phyloP scores from a whole-genome alignment of 805 yeast species.

The Suhomyces vadensis region DNA sequence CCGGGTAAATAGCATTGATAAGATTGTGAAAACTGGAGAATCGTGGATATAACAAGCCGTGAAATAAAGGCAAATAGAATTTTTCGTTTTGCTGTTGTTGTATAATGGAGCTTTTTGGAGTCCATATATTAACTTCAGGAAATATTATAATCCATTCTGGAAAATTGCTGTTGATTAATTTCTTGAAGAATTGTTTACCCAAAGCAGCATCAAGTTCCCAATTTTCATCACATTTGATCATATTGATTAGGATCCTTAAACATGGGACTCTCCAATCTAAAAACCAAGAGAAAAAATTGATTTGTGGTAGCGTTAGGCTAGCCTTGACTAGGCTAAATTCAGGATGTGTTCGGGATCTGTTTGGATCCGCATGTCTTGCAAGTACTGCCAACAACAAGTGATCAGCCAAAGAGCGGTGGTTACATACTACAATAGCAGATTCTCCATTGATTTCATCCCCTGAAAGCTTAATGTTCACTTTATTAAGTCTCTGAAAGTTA shows the following conservation, averaged over 20 bases:
- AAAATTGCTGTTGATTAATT: conserved; percentile 35
- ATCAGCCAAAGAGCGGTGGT: conserved; percentile 72
- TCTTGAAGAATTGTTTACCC: conserved; percentile 35
- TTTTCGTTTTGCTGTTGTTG: conserved; percentile 59
- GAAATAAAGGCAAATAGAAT: conserved; percentile 59
- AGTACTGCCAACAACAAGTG: conserved; percentile 52
- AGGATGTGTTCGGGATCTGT: neutral
- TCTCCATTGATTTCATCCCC: conserved; percentile 45
- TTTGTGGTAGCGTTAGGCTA: conserved; percentile 36
- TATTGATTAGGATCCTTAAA: conserved; percentile 44
- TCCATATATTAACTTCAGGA: conserved; percentile 81
- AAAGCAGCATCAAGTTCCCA: conserved; percentile 53
- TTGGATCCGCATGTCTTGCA: conserved; percentile 31
- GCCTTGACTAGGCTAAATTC: neutral
- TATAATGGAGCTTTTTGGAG: conserved; percentile 44
- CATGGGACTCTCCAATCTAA: conserved; percentile 62
- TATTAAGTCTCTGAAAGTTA: conserved; percentile 30
- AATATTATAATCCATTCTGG: conserved; percentile 69
- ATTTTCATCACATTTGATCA: conserved; percentile 66
- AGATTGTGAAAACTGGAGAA: conserved; percentile 58
- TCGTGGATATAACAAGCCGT: conserved; percentile 75
- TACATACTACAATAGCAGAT: conserved; percentile 46
- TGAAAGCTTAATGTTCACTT: conserved; percentile 36
- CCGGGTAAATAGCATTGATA: conserved; percentile 40
- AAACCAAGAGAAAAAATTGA: conserved; percentile 75